These are phyloP conservation scores for Pythium plurisporium DNA, from an alignment of 352 stramenopile genomes.

Conservation along the genomic window DNA sequence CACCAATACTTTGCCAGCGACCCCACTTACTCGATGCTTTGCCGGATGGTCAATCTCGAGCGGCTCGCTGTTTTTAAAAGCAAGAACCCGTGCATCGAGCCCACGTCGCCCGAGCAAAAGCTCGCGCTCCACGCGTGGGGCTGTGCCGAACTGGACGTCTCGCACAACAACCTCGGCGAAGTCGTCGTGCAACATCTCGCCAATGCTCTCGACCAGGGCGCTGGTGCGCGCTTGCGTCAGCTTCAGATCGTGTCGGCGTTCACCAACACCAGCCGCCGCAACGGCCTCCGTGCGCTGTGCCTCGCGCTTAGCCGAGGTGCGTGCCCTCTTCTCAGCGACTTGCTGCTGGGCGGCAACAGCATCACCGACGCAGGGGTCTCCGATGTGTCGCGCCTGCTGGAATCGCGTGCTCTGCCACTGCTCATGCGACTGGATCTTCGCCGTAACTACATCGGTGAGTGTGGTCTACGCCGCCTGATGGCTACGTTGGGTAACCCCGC, in stretches of 20 bases:
- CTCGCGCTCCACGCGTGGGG: conserved; percentile 65
- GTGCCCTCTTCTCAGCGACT: conserved; percentile 54
- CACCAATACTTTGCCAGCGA: conserved; percentile 41
- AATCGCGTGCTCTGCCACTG: conserved; percentile 54
- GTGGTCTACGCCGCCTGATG: conserved; percentile 70
- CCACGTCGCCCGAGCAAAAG: conserved; percentile 54
- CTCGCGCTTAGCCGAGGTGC: conserved; percentile 58
- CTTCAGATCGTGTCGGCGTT: conserved; percentile 73
- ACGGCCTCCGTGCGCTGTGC: conserved; percentile 61
- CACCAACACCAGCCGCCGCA: conserved; percentile 74
- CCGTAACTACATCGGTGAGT: conserved; percentile 80
- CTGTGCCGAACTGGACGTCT: conserved; percentile 74
- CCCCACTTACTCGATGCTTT: conserved; percentile 39
- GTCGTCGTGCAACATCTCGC: conserved; percentile 57
- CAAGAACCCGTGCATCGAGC: conserved; percentile 50
- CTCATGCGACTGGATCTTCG: conserved; percentile 66
- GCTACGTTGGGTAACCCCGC: conserved; percentile 39
- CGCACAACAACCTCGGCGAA: conserved; percentile 68
- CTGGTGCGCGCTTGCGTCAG: conserved; percentile 43
- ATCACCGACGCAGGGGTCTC: conserved; percentile 71
- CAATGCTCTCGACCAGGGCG: conserved; percentile 53
- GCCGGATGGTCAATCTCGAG: conserved; percentile 57
- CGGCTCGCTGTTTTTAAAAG: conserved; percentile 51
- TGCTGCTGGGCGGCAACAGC: conserved; percentile 69
- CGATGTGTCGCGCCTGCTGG: conserved; percentile 67